Evolutionary conservation across 2,329 filamentous ascomycete species (phyloP).

Genomic region (Thelonectria olida): DNA sequence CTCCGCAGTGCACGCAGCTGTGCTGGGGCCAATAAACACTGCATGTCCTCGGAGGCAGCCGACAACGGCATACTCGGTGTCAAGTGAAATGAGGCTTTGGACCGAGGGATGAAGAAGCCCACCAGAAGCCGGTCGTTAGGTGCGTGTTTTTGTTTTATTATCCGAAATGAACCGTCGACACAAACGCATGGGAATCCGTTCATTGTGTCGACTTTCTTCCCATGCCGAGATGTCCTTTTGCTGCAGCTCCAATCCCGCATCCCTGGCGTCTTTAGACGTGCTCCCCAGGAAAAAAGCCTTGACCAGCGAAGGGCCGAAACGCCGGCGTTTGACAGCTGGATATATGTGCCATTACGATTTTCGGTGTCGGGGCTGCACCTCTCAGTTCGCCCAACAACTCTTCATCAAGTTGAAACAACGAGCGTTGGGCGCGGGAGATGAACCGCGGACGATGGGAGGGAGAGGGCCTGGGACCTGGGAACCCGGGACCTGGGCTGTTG

Average conservation of each 20-base stretch:
- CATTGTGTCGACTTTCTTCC: neutral
- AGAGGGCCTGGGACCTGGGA: too few relatives aligned
- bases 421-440: conserved; percentile 6
- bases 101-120: neutral
- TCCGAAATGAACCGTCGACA: conserved; percentile 1
- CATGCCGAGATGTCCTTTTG: conserved; percentile 10
- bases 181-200: neutral
- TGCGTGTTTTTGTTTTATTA: neutral
- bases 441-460: conserved; percentile 4
- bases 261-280: neutral
- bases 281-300: conserved; percentile 17
- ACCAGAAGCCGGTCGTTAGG: neutral
- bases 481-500: neutral
- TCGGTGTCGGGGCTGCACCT: too few relatives aligned
- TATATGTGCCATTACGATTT: too few relatives aligned
- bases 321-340: conserved; percentile 20
- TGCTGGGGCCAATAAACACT: too few relatives aligned
- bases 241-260: neutral
- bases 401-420: conserved; percentile 15
- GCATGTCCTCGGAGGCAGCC: conserved; percentile 6
- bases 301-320: conserved; percentile 26
- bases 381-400: neutral
- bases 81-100: conserved; percentile 1
- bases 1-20: too few relatives aligned
- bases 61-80: neutral